These are phyloP conservation scores for Agrocybe pediades DNA, from an alignment of 768 basidiomycete genomes.

Conservation along the genomic window DNA sequence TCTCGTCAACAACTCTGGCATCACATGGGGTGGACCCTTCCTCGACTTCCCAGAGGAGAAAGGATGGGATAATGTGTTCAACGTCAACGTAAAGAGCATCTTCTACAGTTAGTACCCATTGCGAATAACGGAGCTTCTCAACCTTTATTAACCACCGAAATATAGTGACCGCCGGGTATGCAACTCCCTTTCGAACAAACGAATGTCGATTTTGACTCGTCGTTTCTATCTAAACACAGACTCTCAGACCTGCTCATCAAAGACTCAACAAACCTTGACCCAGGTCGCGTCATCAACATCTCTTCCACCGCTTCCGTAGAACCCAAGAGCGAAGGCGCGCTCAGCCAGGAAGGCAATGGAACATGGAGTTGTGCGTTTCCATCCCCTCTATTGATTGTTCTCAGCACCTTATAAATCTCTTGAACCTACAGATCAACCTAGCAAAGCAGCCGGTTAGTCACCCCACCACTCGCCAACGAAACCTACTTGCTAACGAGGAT, in stretches of 20 bases:
- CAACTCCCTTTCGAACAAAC: not conserved
- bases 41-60: slow-evolving; percentile 75
- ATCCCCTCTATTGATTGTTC: not conserved
- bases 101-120: slow-evolving; percentile 83
- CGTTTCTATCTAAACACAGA: slow-evolving; percentile 20
- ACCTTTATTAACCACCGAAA: no score
- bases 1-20: slow-evolving; percentile 83
- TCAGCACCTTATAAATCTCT: not conserved
- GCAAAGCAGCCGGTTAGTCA: slow-evolving; percentile 75
- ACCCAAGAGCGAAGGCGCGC: slow-evolving; percentile 47
- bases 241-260: slow-evolving; percentile 68
- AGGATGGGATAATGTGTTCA: slow-evolving; percentile 85
- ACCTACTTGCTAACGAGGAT: not conserved
- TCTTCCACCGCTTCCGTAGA: slow-evolving; percentile 68
- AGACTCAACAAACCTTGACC: slow-evolving; percentile 61
- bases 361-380: slow-evolving; percentile 75
- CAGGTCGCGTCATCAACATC: slow-evolving; percentile 80
- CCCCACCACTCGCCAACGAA: not conserved
- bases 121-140: no score
- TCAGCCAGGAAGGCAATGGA: slow-evolving; percentile 61
- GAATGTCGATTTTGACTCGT: not conserved
- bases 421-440: slow-evolving; percentile 60
- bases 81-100: slow-evolving; percentile 82
- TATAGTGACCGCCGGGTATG: slow-evolving; percentile 61
- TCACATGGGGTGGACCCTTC: slow-evolving; percentile 75